Evolutionary conservation across 169 alveolate genomes (phyloP).

Genomic region (Plasmodium cynomolgi): DNA sequence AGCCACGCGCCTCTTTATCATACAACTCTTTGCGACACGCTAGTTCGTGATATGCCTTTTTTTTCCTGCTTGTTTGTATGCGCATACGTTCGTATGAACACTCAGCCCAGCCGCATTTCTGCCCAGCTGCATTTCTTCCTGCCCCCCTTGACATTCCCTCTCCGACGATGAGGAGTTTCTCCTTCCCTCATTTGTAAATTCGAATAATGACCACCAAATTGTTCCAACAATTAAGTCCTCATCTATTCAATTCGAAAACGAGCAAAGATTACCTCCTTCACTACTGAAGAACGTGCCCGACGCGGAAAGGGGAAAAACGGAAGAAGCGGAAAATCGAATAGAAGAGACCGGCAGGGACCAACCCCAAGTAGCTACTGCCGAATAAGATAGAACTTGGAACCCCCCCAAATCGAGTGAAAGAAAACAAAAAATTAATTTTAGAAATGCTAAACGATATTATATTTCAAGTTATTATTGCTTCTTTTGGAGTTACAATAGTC

Average conservation of each 20-base stretch:
- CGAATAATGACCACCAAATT: constrained; percentile 1
- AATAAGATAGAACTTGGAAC: background rate
- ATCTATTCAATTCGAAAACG: background rate
- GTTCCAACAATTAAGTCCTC: background rate
- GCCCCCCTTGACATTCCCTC: background rate
- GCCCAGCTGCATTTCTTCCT: background rate
- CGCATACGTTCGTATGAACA: background rate
- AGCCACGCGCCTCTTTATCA: background rate
- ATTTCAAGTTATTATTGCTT: constrained; percentile 58
- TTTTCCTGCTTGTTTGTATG: background rate
- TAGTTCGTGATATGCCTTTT: background rate
- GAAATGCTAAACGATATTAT: constrained; percentile 73
- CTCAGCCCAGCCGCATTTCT: background rate
- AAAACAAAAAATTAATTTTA: constrained; percentile 8
- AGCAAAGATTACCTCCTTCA: background rate
- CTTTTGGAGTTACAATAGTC: constrained; percentile 65
- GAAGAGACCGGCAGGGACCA: background rate
- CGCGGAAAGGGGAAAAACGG: background rate
- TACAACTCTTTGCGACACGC: background rate
- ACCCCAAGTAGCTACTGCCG: background rate
- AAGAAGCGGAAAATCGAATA: constrained; percentile 1
- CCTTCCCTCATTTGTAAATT: background rate
- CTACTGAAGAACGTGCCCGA: background rate
- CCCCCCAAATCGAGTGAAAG: background rate
- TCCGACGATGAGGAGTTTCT: background rate